phyloP scores from a whole-genome alignment of 1,139 yeast species.

The Taphrina pruni region DNA sequence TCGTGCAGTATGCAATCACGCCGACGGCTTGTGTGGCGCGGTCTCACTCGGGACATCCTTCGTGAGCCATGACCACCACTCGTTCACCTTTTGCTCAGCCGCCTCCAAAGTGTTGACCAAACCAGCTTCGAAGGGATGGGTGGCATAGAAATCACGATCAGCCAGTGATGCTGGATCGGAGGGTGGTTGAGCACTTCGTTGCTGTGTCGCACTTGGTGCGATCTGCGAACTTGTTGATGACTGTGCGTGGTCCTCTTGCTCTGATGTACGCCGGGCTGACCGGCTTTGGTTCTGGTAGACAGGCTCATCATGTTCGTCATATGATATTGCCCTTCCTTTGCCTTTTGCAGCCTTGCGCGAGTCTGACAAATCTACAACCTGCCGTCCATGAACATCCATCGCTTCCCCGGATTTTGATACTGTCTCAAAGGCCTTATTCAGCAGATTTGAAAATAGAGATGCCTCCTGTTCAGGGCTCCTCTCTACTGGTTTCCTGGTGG shows the following conservation, averaged over 20 bases:
- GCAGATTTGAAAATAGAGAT: constrained; percentile 16
- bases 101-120: constrained; percentile 19
- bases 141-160: constrained; percentile 8
- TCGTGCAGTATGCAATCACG: constrained; percentile 5
- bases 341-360: constrained; percentile 19
- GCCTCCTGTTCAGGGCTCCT: neutral
- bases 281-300: neutral
- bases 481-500: neutral
- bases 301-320: constrained; percentile 18
- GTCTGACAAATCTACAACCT: neutral
- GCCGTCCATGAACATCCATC: constrained; percentile 18
- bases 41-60: neutral
- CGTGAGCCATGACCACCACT: constrained; percentile 25
- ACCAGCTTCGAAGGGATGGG: constrained; percentile 21
- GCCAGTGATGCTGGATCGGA: neutral
- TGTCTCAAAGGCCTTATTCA: constrained; percentile 26
- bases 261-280: neutral
- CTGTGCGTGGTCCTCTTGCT: constrained; percentile 3
- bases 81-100: constrained; percentile 12
- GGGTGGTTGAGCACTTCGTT: neutral
- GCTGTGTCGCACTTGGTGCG: constrained; percentile 2
- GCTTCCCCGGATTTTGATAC: constrained; percentile 29
- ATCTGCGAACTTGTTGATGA: constrained; percentile 5
- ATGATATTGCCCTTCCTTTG: constrained; percentile 13
- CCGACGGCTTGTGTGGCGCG: constrained; percentile 3